Percentiles rank a stretch among this genome's conserved stretches.
phyloP scores from a whole-genome alignment of 805 yeast genomes.

The Saccharomycopsis sp. region DNA sequence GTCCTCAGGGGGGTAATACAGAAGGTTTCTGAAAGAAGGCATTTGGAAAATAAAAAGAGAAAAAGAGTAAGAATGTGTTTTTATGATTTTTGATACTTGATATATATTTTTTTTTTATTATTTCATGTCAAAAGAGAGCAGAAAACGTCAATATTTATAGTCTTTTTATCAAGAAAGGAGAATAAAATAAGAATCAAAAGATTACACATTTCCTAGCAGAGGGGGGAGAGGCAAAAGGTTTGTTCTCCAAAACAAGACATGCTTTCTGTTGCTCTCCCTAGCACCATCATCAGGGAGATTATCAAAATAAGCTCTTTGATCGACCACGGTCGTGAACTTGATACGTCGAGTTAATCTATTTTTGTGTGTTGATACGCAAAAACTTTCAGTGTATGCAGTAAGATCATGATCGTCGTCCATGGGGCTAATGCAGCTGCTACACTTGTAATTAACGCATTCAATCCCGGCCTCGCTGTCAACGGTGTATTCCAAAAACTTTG shows the following conservation, averaged over 20 bases:
- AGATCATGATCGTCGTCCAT: too few relatives aligned
- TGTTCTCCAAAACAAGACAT: slow-evolving; percentile 3
- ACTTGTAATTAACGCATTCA: neutral
- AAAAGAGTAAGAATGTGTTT: neutral
- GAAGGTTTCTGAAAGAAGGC: too few relatives aligned
- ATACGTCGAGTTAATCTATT: slow-evolving; percentile 26
- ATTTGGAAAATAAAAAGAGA: too few relatives aligned
- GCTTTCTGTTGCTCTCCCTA: neutral
- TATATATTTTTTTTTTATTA: neutral
- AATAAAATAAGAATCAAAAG: neutral
- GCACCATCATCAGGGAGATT: neutral
- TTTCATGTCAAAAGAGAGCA: too few relatives aligned
- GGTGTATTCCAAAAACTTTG: neutral
- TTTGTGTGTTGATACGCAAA: slow-evolving; percentile 21
- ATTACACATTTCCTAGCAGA: neutral
- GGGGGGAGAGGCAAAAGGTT: neutral
- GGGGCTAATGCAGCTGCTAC: too few relatives aligned
- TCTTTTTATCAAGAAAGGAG: neutral
- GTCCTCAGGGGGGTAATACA: too few relatives aligned
- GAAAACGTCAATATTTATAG: neutral
- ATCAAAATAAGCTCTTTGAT: slow-evolving; percentile 25
- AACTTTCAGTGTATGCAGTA: neutral
- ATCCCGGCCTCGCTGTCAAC: neutral
- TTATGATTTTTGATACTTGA: neutral
- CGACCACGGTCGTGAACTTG: slow-evolving; percentile 26